Evolutionary conservation across 2,329 filamentous ascomycete genomes (phyloP).

Genomic region (Sporothrix brasiliensis): DNA sequence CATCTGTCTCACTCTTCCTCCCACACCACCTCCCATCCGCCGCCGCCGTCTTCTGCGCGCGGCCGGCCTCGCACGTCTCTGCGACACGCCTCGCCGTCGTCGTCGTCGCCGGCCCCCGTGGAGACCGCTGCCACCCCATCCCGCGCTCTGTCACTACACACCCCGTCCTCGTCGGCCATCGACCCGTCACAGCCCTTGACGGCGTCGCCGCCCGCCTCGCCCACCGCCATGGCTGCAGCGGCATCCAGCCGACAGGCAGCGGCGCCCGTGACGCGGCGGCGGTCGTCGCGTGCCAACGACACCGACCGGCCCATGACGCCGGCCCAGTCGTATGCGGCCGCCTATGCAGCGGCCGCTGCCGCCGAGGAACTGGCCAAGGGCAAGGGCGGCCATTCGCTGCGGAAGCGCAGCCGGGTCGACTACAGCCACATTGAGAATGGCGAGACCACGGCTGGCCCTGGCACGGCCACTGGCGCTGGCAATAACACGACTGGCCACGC

Average conservation of each 20-base stretch:
- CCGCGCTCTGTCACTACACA: constrained; percentile 10
- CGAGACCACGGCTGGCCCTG: background rate
- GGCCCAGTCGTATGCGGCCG: constrained; percentile 48
- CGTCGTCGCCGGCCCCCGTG: background rate
- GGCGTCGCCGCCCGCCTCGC: constrained; percentile 44
- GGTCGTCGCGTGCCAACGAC: constrained; percentile 49
- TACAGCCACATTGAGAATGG: constrained; percentile 61
- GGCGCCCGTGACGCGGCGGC: constrained; percentile 44
- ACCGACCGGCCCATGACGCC: constrained; percentile 39
- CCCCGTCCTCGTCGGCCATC: background rate
- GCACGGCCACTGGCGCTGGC: background rate
- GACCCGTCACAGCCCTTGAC: constrained; percentile 44
- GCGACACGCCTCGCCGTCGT: constrained; percentile 25
- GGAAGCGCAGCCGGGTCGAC: constrained; percentile 60
- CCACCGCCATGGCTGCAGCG: constrained; percentile 37
- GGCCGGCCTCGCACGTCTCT: constrained; percentile 30
- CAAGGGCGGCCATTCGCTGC: constrained; percentile 60
- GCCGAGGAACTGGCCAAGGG: constrained; percentile 58
- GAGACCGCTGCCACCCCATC: background rate
- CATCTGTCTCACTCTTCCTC: background rate
- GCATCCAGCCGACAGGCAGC: too few species aligned
- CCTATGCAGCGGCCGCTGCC: constrained; percentile 41
- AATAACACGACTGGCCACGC: background rate
- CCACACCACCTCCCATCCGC: background rate
- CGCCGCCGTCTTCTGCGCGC: background rate